Evolutionary conservation across 768 basidiomycete species (phyloP).

Genomic region (Phlebiopsis flavidoalba): DNA sequence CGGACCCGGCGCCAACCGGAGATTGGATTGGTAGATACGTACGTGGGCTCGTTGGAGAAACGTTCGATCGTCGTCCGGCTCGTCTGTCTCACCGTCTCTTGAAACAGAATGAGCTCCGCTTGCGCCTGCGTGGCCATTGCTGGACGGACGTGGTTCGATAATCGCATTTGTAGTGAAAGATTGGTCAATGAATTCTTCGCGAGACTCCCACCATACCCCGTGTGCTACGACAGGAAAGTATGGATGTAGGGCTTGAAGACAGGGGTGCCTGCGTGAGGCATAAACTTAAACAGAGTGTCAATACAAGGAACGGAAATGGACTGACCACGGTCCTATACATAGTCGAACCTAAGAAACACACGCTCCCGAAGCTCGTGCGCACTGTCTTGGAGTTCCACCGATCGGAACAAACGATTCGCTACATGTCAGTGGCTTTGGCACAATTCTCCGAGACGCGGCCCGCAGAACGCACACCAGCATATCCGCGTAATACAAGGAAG

Average conservation of each 20-base stretch:
- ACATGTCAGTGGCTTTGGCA: constrained; percentile 13
- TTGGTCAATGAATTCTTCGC: constrained; percentile 30
- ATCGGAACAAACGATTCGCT: constrained; percentile 24
- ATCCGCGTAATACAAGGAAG: constrained; percentile 11
- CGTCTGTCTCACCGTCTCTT: constrained; percentile 14
- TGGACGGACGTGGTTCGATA: constrained; percentile 21
- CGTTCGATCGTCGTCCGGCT: constrained; percentile 24
- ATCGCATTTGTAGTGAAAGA: constrained; percentile 25
- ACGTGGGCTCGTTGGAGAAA: constrained; percentile 19
- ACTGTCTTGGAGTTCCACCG: constrained; percentile 24
- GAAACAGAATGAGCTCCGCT: background rate
- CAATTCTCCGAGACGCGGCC: no score
- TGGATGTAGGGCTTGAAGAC: constrained; percentile 24
- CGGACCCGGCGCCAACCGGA: constrained; percentile 23
- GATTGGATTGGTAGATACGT: constrained; percentile 25
- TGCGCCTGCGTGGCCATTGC: background rate
- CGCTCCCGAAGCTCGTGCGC: constrained; percentile 21
- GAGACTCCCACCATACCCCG: constrained; percentile 26
- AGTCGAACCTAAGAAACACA: constrained; percentile 20
- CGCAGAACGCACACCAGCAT: constrained; percentile 5
- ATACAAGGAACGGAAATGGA: background rate
- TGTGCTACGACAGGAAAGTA: constrained; percentile 26
- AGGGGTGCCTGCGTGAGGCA: constrained; percentile 12
- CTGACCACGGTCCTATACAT: constrained; percentile 26
- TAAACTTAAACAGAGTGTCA: background rate